These are phyloP conservation scores for Trichoderma simmonsii DNA, from an alignment of 2,329 filamentous ascomycete genomes.

Conservation along the genomic window DNA sequence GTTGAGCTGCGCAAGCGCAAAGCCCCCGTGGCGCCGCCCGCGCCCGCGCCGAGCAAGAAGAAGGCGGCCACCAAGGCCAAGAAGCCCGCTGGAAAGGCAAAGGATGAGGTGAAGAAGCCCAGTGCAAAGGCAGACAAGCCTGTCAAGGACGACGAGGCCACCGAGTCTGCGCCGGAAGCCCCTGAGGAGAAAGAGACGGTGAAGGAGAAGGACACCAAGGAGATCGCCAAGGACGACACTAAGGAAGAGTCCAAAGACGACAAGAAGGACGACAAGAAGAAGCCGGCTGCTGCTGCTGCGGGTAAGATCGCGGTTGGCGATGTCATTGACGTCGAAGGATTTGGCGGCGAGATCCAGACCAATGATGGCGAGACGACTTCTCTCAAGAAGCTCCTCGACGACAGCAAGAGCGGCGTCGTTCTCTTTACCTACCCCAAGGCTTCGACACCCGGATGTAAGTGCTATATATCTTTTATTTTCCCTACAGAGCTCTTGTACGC, in stretches of 20 bases:
- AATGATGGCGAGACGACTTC: slow-evolving; percentile 79
- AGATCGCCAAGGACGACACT: slow-evolving; percentile 33
- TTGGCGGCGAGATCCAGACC: slow-evolving; percentile 74
- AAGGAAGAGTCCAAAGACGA: slow-evolving; percentile 38
- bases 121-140: slow-evolving; percentile 18
- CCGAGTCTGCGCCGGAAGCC: slow-evolving; percentile 13
- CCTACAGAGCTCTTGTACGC: background rate
- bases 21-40: slow-evolving; percentile 47
- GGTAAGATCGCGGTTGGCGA: slow-evolving; percentile 53
- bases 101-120: slow-evolving; percentile 16
- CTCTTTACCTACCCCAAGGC: slow-evolving; percentile 96
- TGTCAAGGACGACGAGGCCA: slow-evolving; percentile 15
- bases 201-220: slow-evolving; percentile 27
- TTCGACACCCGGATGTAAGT: slow-evolving; percentile 88
- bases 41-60: slow-evolving; percentile 46
- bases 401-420: slow-evolving; percentile 82
- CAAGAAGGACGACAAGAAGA: slow-evolving; percentile 37
- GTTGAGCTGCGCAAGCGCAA: slow-evolving; percentile 61
- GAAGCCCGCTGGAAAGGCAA: slow-evolving; percentile 22
- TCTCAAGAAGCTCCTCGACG: slow-evolving; percentile 74
- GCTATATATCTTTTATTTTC: background rate
- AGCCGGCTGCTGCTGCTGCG: slow-evolving; percentile 31
- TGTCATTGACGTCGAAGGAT: slow-evolving; percentile 54
- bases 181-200: slow-evolving; percentile 14
- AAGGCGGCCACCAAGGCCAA: slow-evolving; percentile 37